Base-by-base conservation (phyloP, 2,329 filamentous ascomycete genomes). In the Fusarium floridanum region DNA sequence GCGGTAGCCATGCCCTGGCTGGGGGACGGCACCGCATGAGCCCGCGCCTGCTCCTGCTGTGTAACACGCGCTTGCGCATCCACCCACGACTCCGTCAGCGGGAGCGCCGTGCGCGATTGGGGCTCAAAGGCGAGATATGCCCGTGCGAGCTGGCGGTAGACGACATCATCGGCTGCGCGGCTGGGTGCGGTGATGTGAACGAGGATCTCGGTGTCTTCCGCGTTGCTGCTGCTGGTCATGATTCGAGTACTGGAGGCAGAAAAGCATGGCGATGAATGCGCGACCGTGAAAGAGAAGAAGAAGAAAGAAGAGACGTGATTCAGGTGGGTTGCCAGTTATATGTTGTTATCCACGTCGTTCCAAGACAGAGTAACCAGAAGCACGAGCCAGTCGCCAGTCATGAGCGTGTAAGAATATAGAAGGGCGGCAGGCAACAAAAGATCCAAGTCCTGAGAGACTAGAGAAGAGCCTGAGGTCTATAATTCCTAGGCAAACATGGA, bases 181-280 rank as follows among this genome's bases (percentile, higher is more conserved):
- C 87, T 86, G 8, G 88, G 87, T 34, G 89, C 89, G 12, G 86
- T 80, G 65, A 89, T 85, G 78, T 91, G 89, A 61, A 90, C 85
- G 53, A 91, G 83, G 53, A 91, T 88, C 80, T 91, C 88, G 61
- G 85, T 82, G 68, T 86, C 81, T 20, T 70, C 68, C 50, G 66
- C 71, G 56, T 68, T 61, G 67, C 71, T 77, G 66, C 71, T 76
- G 48, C 68, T 68, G 57, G 77, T 72, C 81, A 82, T 83, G 59
- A 32, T 70, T 67, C 55, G 62, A 48, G 55, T 55, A 48, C 67
- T 59, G 64, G 14, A 61, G 61, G 65, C 61, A 68, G 45, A 55
- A 56, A 73, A 76, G 74, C 79, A 81, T 81, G 66, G 63, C 77
- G 75, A 64, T 64, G 57, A 27, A 39, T 64, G 64, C 59, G 56